These are phyloP conservation scores for Kwoniella heveanensis DNA, from an alignment of 768 basidiomycete genomes.

Conservation along the genomic window DNA sequence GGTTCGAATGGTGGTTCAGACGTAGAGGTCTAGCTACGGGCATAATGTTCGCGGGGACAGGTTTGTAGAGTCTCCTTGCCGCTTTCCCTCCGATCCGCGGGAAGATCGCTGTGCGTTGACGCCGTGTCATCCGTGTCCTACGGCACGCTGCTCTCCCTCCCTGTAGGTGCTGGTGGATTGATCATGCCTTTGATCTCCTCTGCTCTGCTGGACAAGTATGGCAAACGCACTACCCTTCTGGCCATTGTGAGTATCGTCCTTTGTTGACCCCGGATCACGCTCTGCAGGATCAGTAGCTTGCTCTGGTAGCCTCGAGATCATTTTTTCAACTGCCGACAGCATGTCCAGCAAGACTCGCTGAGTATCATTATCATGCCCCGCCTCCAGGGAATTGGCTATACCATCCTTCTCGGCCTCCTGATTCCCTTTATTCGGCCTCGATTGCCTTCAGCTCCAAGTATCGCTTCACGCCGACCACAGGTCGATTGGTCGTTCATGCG, in stretches of 20 bases:
- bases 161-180: constrained; percentile 33
- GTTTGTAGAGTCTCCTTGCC: constrained; percentile 19
- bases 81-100: no score
- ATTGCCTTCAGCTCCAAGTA: constrained; percentile 21
- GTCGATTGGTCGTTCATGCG: constrained; percentile 28
- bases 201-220: constrained; percentile 24
- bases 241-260: constrained; percentile 21
- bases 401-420: constrained; percentile 22
- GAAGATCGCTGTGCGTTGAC: no score
- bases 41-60: constrained; percentile 38
- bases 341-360: no score
- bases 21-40: constrained; percentile 31
- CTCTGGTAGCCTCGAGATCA: no score
- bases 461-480: constrained; percentile 10
- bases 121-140: no score
- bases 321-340: no score
- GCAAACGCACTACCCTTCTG: constrained; percentile 26
- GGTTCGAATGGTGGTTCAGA: constrained; percentile 34
- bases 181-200: constrained; percentile 35
- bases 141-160: no score
- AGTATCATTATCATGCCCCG: no score
- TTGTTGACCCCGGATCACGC: no score
- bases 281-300: no score
- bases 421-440: constrained; percentile 34
- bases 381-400: constrained; percentile 26